phyloP scores from a whole-genome alignment of 257 asterid genomes.

The Buddleja alternifolia region DNA sequence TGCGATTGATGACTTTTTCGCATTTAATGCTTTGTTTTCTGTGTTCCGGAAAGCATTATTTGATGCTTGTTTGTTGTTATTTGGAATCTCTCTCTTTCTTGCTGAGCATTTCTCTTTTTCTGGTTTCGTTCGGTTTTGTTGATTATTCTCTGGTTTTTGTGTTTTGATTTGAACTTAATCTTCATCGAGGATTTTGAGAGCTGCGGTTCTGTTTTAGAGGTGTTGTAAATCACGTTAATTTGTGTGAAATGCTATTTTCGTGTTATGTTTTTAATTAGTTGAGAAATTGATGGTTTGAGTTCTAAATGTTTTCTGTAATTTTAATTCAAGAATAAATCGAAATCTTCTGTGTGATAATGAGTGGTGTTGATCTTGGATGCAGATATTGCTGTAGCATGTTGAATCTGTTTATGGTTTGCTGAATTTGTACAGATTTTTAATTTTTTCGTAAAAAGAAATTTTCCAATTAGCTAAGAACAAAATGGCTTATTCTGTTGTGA shows the following conservation, averaged over 20 bases:
- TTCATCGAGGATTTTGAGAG: conserved; percentile 1
- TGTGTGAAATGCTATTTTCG: conserved; percentile 23
- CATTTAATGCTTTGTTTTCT: conserved; percentile 43
- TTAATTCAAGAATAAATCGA: conserved; percentile 18
- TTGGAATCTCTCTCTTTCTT: conserved; percentile 13
- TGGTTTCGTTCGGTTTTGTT: conserved; percentile 7
- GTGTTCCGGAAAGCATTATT: conserved; percentile 37
- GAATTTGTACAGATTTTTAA: neutral
- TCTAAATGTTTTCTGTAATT: neutral
- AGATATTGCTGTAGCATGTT: conserved; percentile 2
- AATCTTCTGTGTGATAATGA: neutral
- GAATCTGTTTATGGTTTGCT: neutral
- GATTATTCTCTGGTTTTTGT: conserved; percentile 26
- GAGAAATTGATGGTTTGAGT: conserved; percentile 4
- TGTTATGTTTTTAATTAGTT: conserved; percentile 11
- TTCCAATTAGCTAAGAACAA: conserved; percentile 14
- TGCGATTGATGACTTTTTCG: conserved; percentile 3
- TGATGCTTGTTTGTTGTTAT: conserved; percentile 23
- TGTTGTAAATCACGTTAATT: conserved; percentile 11
- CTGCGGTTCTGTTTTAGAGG: conserved; percentile 14
- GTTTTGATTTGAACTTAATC: conserved; percentile 8
- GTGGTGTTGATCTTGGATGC: conserved; percentile 12
- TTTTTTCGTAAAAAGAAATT: neutral
- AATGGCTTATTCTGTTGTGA: neutral
- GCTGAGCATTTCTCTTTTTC: conserved; percentile 20